These are phyloP conservation scores for Aureobasidium sp. DNA, from an alignment of 2,329 filamentous ascomycete genomes.

Conservation along the genomic window DNA sequence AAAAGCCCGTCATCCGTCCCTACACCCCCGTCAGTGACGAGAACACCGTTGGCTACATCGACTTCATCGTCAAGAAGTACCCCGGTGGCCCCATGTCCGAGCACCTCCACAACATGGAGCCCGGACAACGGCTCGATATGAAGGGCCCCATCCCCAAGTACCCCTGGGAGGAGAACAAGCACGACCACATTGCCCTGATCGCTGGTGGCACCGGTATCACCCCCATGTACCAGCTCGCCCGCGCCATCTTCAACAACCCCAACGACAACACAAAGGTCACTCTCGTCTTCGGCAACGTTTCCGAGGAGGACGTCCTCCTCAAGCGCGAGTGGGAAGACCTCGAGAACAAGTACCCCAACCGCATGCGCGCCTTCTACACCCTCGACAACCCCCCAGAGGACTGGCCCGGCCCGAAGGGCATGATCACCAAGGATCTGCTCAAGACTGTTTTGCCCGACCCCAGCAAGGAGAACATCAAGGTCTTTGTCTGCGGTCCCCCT, in stretches of 20 bases:
- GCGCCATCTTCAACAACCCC: slow-evolving; percentile 91
- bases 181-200: slow-evolving; percentile 76
- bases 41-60: slow-evolving; percentile 66
- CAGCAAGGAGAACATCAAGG: slow-evolving; percentile 85
- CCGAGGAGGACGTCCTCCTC: slow-evolving; percentile 84
- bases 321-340: slow-evolving; percentile 77
- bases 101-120: slow-evolving; percentile 75
- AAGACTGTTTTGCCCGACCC: slow-evolving; percentile 94
- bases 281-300: slow-evolving; percentile 84
- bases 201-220: slow-evolving; percentile 97
- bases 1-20: slow-evolving; percentile 82
- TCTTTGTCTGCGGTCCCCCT: slow-evolving; percentile 93
- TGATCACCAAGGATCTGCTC: slow-evolving; percentile 81
- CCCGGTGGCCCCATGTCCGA: slow-evolving; percentile 84
- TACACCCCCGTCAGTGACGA: slow-evolving; percentile 92
- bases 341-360: slow-evolving; percentile 91
- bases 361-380: slow-evolving; percentile 92
- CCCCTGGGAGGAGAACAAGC: slow-evolving; percentile 83
- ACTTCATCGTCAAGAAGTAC: slow-evolving; percentile 90
- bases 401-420: slow-evolving; percentile 66
- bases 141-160: slow-evolving; percentile 97
- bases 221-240: slow-evolving; percentile 92
- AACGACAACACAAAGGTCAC: slow-evolving; percentile 97
- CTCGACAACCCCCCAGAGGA: slow-evolving; percentile 75
- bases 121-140: slow-evolving; percentile 77